Evolutionary conservation across 352 stramenopile genomes (phyloP), one percentile per base, ranked within the genome.

Genomic region (Phytophthora pinifolia): DNA sequence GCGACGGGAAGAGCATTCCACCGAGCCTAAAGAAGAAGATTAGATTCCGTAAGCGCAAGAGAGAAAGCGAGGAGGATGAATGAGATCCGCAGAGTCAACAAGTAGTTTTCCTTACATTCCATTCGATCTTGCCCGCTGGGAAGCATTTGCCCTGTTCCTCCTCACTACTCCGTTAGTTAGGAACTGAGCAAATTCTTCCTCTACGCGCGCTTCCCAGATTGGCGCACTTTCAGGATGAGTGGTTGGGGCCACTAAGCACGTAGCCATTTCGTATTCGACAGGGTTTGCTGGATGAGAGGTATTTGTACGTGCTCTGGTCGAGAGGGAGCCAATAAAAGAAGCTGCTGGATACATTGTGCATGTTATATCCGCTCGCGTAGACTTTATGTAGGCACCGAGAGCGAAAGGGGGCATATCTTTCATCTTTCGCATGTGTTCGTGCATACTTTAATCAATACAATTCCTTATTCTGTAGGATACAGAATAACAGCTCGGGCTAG

Each of bases 11-110:
- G 7, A 34, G 7, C 13, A 39, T 56, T 25, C 29, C 48, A 0
- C 17, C 37, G 17, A 18, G 13, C 2, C 12, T 39, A 15, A 56
- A 55, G 29, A 56, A 47, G 9, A 47, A 47, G 48, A 35, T 47
- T 14, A 47, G 36, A 31, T 39, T 41, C 35, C n/a, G 46, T 27
- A 47, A 56, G 9, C 17, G 29, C 14, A 56, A 56, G 36, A 41
- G 48, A 33, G 29, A 42, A 15, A 42, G 0, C 25, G 25, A 29
- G 25, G 25, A 29, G 25, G 25, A 29, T 0, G 25, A 27, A 29
- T 29, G 8, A 29, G 25, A 29, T 29, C 25, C 7, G 25, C 7
- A 29, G 25, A 29, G 25, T 29, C 8, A 29, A 29, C 25, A 29
- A 29, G 25, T n/a, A n/a, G n/a, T n/a, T n/a, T n/a, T n/a, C n/a